Evolutionary conservation across 768 basidiomycete species (phyloP).

Genomic region (Nidularia sp.): DNA sequence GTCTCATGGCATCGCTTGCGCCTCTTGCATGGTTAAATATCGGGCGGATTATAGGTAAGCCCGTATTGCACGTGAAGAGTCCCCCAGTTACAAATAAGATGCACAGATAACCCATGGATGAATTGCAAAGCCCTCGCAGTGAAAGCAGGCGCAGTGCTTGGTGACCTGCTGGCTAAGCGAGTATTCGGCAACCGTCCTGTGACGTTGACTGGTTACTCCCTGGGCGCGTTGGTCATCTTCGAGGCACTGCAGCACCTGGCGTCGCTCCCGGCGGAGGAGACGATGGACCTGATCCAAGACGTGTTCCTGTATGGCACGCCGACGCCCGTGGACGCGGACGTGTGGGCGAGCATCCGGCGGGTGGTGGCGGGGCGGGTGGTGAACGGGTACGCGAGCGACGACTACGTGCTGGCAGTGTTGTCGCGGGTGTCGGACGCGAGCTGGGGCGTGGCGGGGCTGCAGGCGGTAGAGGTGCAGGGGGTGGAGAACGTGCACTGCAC

Average conservation of each 20-base stretch:
- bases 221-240: conserved; percentile 53
- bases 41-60: conserved; percentile 47
- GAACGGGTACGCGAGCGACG: conserved; percentile 47
- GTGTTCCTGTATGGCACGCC: conserved; percentile 54
- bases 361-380: conserved; percentile 49
- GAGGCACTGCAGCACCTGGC: conserved; percentile 49
- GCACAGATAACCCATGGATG: conserved; percentile 57
- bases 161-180: conserved; percentile 42
- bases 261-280: conserved; percentile 35
- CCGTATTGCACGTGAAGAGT: background rate
- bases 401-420: conserved; percentile 53
- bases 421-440: conserved; percentile 39
- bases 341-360: conserved; percentile 44
- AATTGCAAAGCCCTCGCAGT: conserved; percentile 46
- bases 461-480: conserved; percentile 42
- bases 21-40: conserved; percentile 48
- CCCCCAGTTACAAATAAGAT: background rate
- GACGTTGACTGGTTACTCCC: conserved; percentile 52
- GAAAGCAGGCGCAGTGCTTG: conserved; percentile 53
- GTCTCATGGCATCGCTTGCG: conserved; percentile 43
- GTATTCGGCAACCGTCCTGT: conserved; percentile 53
- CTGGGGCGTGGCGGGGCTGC: conserved; percentile 50
- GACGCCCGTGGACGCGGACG: conserved; percentile 27
- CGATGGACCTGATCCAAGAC: conserved; percentile 46
- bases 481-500: conserved; percentile 48